Base-by-base conservation (phyloP, 495 filamentous ascomycete species). In the Podospora conica region DNA sequence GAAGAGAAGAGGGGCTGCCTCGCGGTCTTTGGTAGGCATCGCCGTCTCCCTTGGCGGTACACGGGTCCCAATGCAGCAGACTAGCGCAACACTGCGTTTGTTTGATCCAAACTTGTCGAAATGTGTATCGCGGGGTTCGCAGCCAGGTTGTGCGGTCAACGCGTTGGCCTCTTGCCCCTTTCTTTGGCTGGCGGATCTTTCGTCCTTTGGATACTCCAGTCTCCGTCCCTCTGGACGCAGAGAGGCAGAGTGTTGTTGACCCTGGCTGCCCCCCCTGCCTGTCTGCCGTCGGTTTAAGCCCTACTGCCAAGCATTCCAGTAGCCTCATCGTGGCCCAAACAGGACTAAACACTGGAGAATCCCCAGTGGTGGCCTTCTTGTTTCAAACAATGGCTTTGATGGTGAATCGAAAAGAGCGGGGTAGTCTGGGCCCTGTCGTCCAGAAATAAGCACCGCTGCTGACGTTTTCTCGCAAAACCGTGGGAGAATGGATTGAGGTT, bases 51-150 rank as follows among this genome's bases (percentile, higher is more conserved):
- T 61, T 61, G 66, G 66, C 57, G 58, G 61, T 65, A 61, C 63
- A 61, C 53, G 56, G 64, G 56, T 66, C 63, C 60, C 61, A 64
- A 68, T 66, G 66, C 24, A 65, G 59, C 64, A 18, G 15, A 57
- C 59, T 61, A 40, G 59, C 67, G 65, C 65, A 66, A 65, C 66
- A 61, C 63, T 64, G n/a, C 33, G 22, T 24, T 18, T 60, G 66
- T 71, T 61, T 63, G 69, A 70, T 29, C 65, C 68, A 68, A 28
- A 71, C 57, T 68, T 29, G 66, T 33, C 60, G 53, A 67, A 62
- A 23, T 65, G 64, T 58, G 65, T 71, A 67, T 71, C 67, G 69
- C 66, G 69, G 69, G 69, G 69, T 67, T 65, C 69, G 69, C 66
- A 69, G 65, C 58, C 21, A 58, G 63, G 61, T 60, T 9, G 68